A percentile compares a stretch with the other conserved stretches of the same genome.
Evolutionary conservation across 306 rosid species (phyloP).

Genomic region (Sindora glabra): DNA sequence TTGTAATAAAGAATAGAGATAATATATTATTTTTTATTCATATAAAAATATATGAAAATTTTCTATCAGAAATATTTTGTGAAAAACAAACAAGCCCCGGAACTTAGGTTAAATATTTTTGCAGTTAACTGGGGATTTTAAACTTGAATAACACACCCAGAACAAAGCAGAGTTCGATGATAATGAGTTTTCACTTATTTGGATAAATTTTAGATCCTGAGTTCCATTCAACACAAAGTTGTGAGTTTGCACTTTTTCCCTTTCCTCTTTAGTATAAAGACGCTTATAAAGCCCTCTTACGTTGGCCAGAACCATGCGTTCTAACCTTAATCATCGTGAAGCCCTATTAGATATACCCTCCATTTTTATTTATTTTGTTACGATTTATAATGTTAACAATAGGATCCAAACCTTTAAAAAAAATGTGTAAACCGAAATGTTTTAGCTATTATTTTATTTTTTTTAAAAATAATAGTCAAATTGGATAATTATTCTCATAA

Average conservation of each 20-base stretch:
- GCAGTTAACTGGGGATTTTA: too few relatives aligned
- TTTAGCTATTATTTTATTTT: too few relatives aligned
- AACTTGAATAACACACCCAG: constrained; percentile 27
- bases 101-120: constrained; percentile 4
- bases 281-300: background rate
- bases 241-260: background rate
- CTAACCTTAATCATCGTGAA: too few relatives aligned
- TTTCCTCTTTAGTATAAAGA: background rate
- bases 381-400: background rate
- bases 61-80: background rate
- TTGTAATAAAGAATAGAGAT: too few relatives aligned
- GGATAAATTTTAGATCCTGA: constrained; percentile 20
- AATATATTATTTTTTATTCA: too few relatives aligned
- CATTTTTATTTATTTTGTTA: background rate
- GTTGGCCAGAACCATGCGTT: background rate
- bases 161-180: constrained; percentile 16
- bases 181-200: constrained; percentile 28
- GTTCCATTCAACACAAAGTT: constrained; percentile 27
- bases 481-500: too few relatives aligned
- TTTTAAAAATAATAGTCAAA: too few relatives aligned
- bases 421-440: too few relatives aligned
- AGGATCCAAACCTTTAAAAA: background rate
- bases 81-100: constrained; percentile 5
- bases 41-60: too few relatives aligned
- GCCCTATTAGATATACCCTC: too few relatives aligned